Conservation (phyloP, 345 rosid genomes). For the Euphorbia lathyris region DNA sequence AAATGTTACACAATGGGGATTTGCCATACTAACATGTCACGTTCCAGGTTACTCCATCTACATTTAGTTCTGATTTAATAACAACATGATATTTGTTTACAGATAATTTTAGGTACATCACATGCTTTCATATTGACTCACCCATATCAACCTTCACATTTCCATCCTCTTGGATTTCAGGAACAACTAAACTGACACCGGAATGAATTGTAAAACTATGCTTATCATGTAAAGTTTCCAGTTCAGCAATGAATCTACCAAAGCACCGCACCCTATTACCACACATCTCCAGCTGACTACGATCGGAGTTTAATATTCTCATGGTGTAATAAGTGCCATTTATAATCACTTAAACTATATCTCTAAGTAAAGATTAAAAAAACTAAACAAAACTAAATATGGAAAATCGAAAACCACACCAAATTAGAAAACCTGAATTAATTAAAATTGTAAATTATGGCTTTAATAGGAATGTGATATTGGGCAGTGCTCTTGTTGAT, state of each 20-base stretch:
- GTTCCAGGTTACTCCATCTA: slow-evolving; percentile 82
- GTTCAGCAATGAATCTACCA: slow-evolving; percentile 80
- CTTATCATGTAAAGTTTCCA: slow-evolving; percentile 66
- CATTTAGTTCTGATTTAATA: slow-evolving; percentile 57
- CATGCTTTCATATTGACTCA: slow-evolving; percentile 66
- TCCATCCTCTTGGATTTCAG: slow-evolving; percentile 82
- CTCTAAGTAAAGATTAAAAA: no score
- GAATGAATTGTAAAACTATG: slow-evolving; percentile 80
- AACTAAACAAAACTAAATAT: no score
- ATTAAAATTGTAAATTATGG: no score
- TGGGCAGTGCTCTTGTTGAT: no score
- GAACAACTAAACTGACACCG: slow-evolving; percentile 89
- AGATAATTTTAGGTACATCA: slow-evolving; percentile 69
- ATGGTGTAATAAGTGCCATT: slow-evolving; percentile 81
- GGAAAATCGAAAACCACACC: no score
- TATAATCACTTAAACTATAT: no score
- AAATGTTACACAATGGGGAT: slow-evolving; percentile 91
- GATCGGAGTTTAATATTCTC: slow-evolving; percentile 94
- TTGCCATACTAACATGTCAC: slow-evolving; percentile 98
- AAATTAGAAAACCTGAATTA: no score
- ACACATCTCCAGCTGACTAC: slow-evolving; percentile 98
- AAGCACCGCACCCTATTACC: slow-evolving; percentile 97
- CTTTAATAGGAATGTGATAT: no score
- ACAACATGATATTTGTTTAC: slow-evolving; percentile 60
- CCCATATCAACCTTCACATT: slow-evolving; percentile 99